Base-by-base conservation (phyloP, 2,329 filamentous ascomycete species). In the Diaporthe ilicicola region DNA sequence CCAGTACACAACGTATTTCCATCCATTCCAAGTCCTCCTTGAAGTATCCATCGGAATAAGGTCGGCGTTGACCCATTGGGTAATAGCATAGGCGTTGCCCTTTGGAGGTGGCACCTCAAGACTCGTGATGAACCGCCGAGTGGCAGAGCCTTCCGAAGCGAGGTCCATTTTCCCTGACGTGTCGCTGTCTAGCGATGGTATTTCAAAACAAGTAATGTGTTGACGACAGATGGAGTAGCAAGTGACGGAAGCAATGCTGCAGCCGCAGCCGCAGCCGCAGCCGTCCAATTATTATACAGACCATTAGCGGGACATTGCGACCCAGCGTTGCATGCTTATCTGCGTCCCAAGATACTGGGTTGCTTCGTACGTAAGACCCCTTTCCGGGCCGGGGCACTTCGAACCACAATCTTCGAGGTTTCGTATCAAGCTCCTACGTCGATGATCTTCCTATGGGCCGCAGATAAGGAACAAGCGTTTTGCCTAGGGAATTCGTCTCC, bases 1-100 rank as follows among this genome's bases (percentile, higher is more conserved):
- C 67, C 67, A 69, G 27, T 69, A 69, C 5, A 69, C 67, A 19
- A 69, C 46, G 34, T 69, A 69, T 4, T 69, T 69, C 67, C 67
- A 69, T 15, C 67, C 67, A 37, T 61, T 61, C 67, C 67, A 69
- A 10, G 46, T 64, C 34, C 67, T 53, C 37, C 67, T 54, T 22
- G 67, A 51, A 32, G 55, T 69, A 32, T 69, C 67, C 67, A 69
- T 69, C 2, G 67, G 67, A 6, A 69, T 64, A 10, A 69, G 67
- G 67, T 69, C 67, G 34, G 55, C 39, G 13, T 69, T 69, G 55
- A 54, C 67, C 67, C 55, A 64, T 22, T 54, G 37, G 2, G 67
- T 69, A 34, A 69, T 64, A 29, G 67, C 56, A 22, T 69, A 69
- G 27, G 55, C 64, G 37, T 39, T 54, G 55, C 55, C 48, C 19